Base-by-base conservation (phyloP, 495 filamentous ascomycete genomes). In the Neurospora sublineolata region DNA sequence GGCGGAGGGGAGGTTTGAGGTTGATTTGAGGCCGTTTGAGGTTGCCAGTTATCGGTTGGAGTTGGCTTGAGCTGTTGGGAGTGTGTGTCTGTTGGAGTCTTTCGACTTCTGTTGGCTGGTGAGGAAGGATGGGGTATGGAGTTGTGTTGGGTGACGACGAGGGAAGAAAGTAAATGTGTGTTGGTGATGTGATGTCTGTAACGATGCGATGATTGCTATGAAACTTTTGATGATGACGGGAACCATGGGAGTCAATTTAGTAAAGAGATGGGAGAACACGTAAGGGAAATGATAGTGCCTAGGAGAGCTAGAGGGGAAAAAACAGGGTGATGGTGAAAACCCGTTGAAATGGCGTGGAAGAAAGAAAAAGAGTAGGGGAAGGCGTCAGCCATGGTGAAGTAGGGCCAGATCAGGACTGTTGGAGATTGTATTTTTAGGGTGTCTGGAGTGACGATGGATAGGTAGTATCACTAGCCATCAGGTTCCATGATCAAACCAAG, bases 1-100 rank as follows among this genome's bases (percentile, higher is more conserved):
- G 52, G 52, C 27, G 52, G 52, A 64, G 27, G 82, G 84, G 4
- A 78, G 82, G 75, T 86, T 92, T 52, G 77, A 83, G 67, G 85
- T 98, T 74, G 86, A 90, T 41, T 76, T 97, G 74, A 86, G 89
- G 80, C 88, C 94, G 36, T 99, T 97, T 81, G 95, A 99, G 86
- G 91, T 99, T 37, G 92, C 89, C 37, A 97, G 92, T 1, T 97
- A 87, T 78, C 88, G 91, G 77, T 82, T 97, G 76, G 88, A 92
- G 78, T 77, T 98, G 75, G 76, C 74, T 8, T 75, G 37, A 67
- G 52, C 3, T 30, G n/a, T 23, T 46, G 42, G 1, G 20, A 0
- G 20, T 23, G 44, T 23, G 7, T 8, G 16, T 46, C n/a, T 52
- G 10, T 23, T 12, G 20, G 44, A 4, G 44, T 52, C 44, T 23